Evolutionary conservation across 2,329 filamentous ascomycete species (phyloP).

Genomic region (Aspergillus chevalieri): DNA sequence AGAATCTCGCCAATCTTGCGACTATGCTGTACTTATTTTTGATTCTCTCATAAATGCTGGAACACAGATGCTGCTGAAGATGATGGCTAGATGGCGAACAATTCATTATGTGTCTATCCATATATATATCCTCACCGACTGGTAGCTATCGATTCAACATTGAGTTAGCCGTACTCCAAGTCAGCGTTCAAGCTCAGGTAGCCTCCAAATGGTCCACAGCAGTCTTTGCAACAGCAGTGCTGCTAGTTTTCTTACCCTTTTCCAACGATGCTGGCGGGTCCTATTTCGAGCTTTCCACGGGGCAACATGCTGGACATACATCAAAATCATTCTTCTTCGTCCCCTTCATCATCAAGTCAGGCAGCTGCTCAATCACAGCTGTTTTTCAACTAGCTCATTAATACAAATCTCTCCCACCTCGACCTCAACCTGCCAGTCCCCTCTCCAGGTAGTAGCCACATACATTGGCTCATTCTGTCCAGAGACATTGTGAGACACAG

Average conservation of each 20-base stretch:
- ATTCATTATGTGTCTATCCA: too few relatives aligned
- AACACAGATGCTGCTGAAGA: too few relatives aligned
- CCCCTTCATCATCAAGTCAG: not conserved
- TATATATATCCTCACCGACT: too few relatives aligned
- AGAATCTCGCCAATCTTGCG: too few relatives aligned
- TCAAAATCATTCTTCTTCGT: conserved; percentile 22
- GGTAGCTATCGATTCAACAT: too few relatives aligned
- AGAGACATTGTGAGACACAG: not conserved
- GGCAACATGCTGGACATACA: conserved; percentile 59
- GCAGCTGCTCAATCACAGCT: not conserved
- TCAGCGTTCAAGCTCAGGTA: not conserved
- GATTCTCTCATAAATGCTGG: too few relatives aligned
- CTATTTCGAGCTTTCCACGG: conserved; percentile 54
- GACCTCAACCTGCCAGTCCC: not conserved
- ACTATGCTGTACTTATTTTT: too few relatives aligned
- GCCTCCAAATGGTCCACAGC: not conserved
- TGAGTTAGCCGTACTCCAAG: too few relatives aligned
- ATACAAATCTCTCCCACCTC: not conserved
- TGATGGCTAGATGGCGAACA: too few relatives aligned
- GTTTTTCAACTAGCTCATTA: too few relatives aligned
- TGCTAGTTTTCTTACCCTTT: not conserved
- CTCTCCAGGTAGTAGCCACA: not conserved
- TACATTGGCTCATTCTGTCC: not conserved
- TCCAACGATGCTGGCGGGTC: not conserved
- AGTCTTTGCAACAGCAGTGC: not conserved